A percentile compares a stretch with the other conserved stretches of the same genome.
Evolutionary conservation across 495 filamentous ascomycete genomes (phyloP).

Genomic region (Aspergillus olivimuriae): DNA sequence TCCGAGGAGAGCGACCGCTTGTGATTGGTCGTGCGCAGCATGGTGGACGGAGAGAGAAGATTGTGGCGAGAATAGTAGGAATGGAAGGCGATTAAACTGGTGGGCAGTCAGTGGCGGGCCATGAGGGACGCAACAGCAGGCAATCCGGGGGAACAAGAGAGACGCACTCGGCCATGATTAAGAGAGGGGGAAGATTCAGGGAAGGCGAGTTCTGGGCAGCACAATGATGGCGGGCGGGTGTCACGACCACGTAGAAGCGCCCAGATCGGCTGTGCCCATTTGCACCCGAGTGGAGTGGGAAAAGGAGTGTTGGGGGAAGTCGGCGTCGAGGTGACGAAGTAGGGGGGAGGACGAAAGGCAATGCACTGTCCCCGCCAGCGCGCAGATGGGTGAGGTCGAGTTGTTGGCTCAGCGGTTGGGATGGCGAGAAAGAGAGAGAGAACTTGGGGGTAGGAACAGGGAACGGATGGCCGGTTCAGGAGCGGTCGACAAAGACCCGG

Average conservation of each 20-base stretch:
- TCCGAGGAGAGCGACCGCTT: constrained; percentile 39
- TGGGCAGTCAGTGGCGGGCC: constrained; percentile 4
- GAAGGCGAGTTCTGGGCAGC: constrained; percentile 3
- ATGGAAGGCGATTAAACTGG: constrained; percentile 42
- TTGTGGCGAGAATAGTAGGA: constrained; percentile 32
- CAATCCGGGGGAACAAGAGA: not conserved
- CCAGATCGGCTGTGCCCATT: constrained; percentile 9
- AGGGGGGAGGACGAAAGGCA: constrained; percentile 1
- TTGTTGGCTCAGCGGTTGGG: constrained; percentile 10
- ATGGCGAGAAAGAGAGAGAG: constrained; percentile 13
- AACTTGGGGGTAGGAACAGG: constrained; percentile 12
- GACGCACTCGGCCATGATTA: constrained; percentile 44
- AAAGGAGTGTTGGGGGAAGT: constrained; percentile 5
- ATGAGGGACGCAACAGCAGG: not conserved
- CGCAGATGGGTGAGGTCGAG: constrained; percentile 9
- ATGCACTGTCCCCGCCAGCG: constrained; percentile 15
- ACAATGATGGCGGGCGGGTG: constrained; percentile 6
- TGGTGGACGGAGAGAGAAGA: constrained; percentile 37
- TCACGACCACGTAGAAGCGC: constrained; percentile 12
- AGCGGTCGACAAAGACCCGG: constrained; percentile 1
- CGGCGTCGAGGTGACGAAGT: constrained; percentile 5
- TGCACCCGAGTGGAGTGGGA: constrained; percentile 3
- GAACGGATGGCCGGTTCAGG: no score
- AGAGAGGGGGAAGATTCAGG: constrained; percentile 17
- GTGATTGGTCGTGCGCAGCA: constrained; percentile 37